Percentiles rank a stretch among this genome's conserved stretches.
Evolutionary conservation across 257 asterid species (phyloP).

Genomic region (Phtheirospermum japonicum): DNA sequence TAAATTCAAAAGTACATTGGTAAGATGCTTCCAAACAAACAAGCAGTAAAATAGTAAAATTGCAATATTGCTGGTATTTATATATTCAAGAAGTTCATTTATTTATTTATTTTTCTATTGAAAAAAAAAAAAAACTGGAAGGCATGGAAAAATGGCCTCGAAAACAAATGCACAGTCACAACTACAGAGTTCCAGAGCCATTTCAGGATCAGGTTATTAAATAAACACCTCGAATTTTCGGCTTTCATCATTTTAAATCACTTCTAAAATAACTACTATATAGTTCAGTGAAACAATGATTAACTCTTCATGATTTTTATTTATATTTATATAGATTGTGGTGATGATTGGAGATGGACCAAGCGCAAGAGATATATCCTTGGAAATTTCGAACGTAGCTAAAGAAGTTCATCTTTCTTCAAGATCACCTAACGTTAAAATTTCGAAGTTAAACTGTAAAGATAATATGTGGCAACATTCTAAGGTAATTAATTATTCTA

Average conservation of each 20-base stretch:
- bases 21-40: too few relatives aligned
- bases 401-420: slow-evolving; percentile 64
- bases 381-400: slow-evolving; percentile 46
- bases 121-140: slow-evolving; percentile 13
- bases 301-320: too few relatives aligned
- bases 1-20: too few relatives aligned
- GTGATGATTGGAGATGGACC: slow-evolving; percentile 63
- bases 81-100: too few relatives aligned
- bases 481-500: slow-evolving; percentile 21
- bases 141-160: slow-evolving; percentile 67
- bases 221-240: too few relatives aligned
- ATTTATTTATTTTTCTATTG: background rate
- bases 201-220: slow-evolving; percentile 44
- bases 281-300: too few relatives aligned
- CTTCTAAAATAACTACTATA: too few relatives aligned
- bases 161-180: slow-evolving; percentile 65
- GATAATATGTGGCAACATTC: slow-evolving; percentile 40
- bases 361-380: slow-evolving; percentile 53
- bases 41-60: too few relatives aligned
- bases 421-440: slow-evolving; percentile 31
- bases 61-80: too few relatives aligned
- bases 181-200: slow-evolving; percentile 56
- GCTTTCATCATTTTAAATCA: too few relatives aligned
- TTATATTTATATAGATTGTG: slow-evolving; percentile 40
- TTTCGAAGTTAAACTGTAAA: slow-evolving; percentile 31